Base-by-base conservation (phyloP, 805 yeast genomes). In the Saturnispora sanitii region DNA sequence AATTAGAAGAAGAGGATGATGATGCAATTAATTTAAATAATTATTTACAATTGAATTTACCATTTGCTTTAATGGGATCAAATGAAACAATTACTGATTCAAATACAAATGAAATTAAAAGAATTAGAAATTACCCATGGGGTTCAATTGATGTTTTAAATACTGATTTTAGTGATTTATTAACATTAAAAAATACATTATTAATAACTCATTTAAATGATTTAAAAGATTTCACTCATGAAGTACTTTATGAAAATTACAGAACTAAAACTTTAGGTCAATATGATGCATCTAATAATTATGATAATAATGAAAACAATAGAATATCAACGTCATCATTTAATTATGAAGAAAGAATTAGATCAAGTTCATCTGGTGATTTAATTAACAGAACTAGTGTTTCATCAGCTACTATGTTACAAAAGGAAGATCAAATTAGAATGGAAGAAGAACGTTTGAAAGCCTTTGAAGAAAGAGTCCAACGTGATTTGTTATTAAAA, bases 211-310 rank as follows among this genome's bases (percentile, higher is more conserved):
- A 86, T 62, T 71, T 87, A 61, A 79, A 79, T 57, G 96, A 87
- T 56, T 76, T 87, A 61, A 85, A 85, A 63, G 96, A 87, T 53
- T 71, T 75, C 54, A 87, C 96, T 6, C 94, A 83, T 58, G 95
- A 86, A 57, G 72, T 79, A 31, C 66, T 87, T 48, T 87, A 87
- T 60, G 96, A 87, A 61, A 79, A 78, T 40, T 87, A 87, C 63
- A 79, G 96, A 70, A 83, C 95, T 8, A 86, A 79, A 32, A 51
- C 54, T 4, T 36, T 51, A 18, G 52, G 52, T 15, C 46, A 47
- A 21, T 40, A 35, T 20, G n/a, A n/a, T n/a, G n/a, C n/a, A n/a
- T n/a, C n/a, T n/a, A n/a, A n/a, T n/a, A n/a, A n/a, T n/a, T n/a
- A n/a, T n/a, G 43, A 28, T 15, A 19, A 26, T 22, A 7, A 16